These are phyloP conservation scores for Vitis riparia DNA, from an alignment of 164 flowering plant genomes.

Conservation along the genomic window DNA sequence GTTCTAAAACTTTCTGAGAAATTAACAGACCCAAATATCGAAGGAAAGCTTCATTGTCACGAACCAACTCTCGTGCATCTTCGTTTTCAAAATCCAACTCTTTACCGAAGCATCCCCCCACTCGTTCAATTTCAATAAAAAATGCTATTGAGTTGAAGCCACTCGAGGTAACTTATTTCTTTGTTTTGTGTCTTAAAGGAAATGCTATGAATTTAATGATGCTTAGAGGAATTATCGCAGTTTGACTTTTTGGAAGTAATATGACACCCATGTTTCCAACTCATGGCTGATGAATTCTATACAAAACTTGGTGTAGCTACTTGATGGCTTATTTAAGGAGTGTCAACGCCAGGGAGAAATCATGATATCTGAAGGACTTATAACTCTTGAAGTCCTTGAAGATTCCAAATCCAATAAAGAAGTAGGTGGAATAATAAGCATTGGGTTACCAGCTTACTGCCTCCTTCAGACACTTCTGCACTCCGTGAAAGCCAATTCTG, in stretches of 20 bases:
- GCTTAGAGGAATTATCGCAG: no score
- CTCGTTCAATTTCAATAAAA: conserved; percentile 49
- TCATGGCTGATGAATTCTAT: background rate
- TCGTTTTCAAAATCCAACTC: conserved; percentile 61
- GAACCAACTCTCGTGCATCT: conserved; percentile 29
- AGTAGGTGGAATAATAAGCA: conserved; percentile 38
- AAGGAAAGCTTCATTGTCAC: conserved; percentile 29
- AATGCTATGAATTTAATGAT: no score
- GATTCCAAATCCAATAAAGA: conserved; percentile 52
- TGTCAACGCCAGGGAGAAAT: conserved; percentile 52
- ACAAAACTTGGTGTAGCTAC: conserved; percentile 42
- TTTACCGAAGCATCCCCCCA: conserved; percentile 35
- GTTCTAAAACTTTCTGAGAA: conserved; percentile 2
- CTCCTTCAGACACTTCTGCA: conserved; percentile 62
- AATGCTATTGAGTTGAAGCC: conserved; percentile 65
- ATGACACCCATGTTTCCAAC: background rate
- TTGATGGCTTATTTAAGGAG: conserved; percentile 58
- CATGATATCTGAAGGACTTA: conserved; percentile 60
- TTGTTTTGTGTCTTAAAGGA: background rate
- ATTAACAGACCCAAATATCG: conserved; percentile 61
- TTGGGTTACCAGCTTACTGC: conserved; percentile 86
- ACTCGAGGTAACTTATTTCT: conserved; percentile 54
- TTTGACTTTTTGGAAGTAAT: no score
- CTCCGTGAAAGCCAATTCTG: conserved; percentile 64
- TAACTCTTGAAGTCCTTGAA: conserved; percentile 66